A percentile compares a stretch with the other conserved stretches of the same genome.
Conservation (phyloP, 441 rosid genomes). For the Populus trichocarpa region DNA sequence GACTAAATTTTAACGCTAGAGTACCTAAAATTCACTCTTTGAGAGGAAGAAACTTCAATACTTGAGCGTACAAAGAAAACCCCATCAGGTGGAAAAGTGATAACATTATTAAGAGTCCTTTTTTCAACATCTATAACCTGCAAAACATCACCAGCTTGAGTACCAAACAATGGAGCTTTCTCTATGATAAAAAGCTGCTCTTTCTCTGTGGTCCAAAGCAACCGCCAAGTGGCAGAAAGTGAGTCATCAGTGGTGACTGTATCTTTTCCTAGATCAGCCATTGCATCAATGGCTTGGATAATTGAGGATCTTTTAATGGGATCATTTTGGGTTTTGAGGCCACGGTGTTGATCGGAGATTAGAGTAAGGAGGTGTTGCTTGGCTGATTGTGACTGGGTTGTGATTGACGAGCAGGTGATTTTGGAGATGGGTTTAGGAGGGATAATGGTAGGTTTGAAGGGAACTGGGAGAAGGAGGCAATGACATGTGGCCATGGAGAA, state of each 20-base stretch:
- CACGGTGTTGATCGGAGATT: conserved; percentile 80
- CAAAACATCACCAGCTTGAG: conserved; percentile 72
- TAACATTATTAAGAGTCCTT: conserved; percentile 60
- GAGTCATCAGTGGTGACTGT: conserved; percentile 55
- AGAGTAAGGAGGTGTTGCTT: conserved; percentile 62
- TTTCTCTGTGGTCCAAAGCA: conserved; percentile 94
- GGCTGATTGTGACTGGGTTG: conserved; percentile 45
- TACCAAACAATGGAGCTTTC: conserved; percentile 71
- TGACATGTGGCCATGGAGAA: conserved; percentile 14
- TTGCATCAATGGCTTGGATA: conserved; percentile 54
- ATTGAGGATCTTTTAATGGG: conserved; percentile 47
- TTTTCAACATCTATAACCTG: conserved; percentile 84
- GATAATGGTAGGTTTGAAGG: neutral
- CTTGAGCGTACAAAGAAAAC: conserved; percentile 82
- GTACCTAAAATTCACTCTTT: conserved; percentile 84
- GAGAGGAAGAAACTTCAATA: conserved; percentile 64
- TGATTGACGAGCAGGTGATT: conserved; percentile 39
- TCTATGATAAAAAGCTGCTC: conserved; percentile 90
- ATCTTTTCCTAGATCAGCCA: conserved; percentile 55
- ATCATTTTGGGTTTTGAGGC: conserved; percentile 76
- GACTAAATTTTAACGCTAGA: neutral
- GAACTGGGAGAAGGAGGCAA: conserved; percentile 13
- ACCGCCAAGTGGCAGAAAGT: conserved; percentile 82
- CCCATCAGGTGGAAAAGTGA: conserved; percentile 89
- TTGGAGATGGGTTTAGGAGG: conserved; percentile 16